Percentiles rank a stretch among this genome's conserved stretches.
Evolutionary conservation across 2,329 filamentous ascomycete species (phyloP).

Genomic region (Xylariaceae sp.): DNA sequence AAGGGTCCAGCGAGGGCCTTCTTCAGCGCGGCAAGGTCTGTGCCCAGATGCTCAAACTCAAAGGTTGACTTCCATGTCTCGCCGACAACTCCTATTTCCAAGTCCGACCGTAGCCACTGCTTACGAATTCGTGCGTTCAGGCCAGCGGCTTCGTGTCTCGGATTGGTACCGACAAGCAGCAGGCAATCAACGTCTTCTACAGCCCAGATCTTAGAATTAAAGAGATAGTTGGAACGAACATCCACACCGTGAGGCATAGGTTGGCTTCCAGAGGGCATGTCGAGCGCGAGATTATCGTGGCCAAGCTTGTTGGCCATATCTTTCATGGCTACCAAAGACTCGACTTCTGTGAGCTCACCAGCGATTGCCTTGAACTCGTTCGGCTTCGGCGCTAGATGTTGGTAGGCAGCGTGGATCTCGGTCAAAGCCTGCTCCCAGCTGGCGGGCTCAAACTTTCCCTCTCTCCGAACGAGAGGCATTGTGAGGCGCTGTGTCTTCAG

Average conservation of each 20-base stretch:
- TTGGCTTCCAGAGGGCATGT: slow-evolving; percentile 77
- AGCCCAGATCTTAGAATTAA: slow-evolving; percentile 93
- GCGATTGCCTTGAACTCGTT: slow-evolving; percentile 96
- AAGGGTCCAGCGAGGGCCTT: slow-evolving; percentile 79
- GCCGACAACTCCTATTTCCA: slow-evolving; percentile 87
- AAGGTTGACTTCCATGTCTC: slow-evolving; percentile 92
- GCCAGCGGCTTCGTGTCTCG: slow-evolving; percentile 89
- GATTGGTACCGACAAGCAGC: slow-evolving; percentile 90
- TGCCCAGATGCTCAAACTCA: slow-evolving; percentile 86
- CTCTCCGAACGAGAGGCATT: slow-evolving; percentile 80
- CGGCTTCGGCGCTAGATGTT: slow-evolving; percentile 73
- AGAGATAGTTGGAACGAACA: slow-evolving; percentile 88
- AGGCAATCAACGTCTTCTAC: slow-evolving; percentile 92
- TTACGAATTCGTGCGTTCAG: slow-evolving; percentile 96
- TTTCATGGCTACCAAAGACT: slow-evolving; percentile 94
- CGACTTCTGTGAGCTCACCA: slow-evolving; percentile 85
- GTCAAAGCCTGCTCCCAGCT: slow-evolving; percentile 94
- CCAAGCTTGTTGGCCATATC: slow-evolving; percentile 94
- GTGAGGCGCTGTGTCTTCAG: slow-evolving; percentile 94
- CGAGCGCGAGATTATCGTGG: slow-evolving; percentile 91
- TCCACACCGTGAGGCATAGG: slow-evolving; percentile 91
- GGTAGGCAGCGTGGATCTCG: slow-evolving; percentile 78
- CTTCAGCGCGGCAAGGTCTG: slow-evolving; percentile 76
- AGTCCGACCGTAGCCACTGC: slow-evolving; percentile 92
- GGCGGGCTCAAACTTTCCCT: slow-evolving; percentile 86